Evolutionary conservation across 257 asterid species (phyloP).

Genomic region (Rauvolfia tetraphylla): DNA sequence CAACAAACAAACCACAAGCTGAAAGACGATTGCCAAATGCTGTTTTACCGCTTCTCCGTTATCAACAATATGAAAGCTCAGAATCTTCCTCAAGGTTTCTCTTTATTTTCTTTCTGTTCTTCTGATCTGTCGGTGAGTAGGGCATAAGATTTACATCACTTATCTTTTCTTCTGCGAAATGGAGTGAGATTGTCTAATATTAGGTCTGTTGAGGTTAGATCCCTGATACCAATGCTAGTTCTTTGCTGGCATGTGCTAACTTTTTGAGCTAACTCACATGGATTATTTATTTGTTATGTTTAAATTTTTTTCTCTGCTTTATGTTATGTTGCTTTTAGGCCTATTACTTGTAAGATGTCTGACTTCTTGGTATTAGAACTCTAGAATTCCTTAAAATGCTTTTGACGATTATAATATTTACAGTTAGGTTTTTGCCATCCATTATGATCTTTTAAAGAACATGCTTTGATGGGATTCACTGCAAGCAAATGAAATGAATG

Average conservation of each 20-base stretch:
- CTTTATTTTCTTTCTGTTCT: slow-evolving; percentile 9
- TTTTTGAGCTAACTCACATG: not conserved
- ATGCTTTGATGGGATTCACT: slow-evolving; percentile 2
- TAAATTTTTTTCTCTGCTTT: not conserved
- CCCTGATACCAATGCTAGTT: not conserved
- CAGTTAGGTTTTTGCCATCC: not conserved
- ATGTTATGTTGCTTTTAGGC: not conserved
- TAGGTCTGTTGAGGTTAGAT: not conserved
- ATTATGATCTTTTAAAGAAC: slow-evolving; percentile 4
- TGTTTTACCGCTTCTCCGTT: slow-evolving; percentile 54
- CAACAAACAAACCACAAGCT: slow-evolving; percentile 38
- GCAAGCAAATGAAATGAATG: not conserved
- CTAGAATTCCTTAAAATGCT: not conserved
- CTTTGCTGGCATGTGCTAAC: not conserved
- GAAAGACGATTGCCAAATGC: slow-evolving; percentile 54
- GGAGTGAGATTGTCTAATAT: not conserved
- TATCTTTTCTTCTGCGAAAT: not conserved
- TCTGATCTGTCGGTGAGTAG: not conserved
- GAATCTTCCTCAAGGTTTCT: slow-evolving; percentile 84
- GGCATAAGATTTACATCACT: not conserved
- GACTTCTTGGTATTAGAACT: not conserved
- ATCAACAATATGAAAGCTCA: slow-evolving; percentile 76
- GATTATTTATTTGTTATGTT: not conserved
- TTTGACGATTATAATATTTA: not conserved
- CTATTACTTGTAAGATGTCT: not conserved